Conservation (phyloP, 164 flowering plant species). For the Houttuynia cordata region DNA sequence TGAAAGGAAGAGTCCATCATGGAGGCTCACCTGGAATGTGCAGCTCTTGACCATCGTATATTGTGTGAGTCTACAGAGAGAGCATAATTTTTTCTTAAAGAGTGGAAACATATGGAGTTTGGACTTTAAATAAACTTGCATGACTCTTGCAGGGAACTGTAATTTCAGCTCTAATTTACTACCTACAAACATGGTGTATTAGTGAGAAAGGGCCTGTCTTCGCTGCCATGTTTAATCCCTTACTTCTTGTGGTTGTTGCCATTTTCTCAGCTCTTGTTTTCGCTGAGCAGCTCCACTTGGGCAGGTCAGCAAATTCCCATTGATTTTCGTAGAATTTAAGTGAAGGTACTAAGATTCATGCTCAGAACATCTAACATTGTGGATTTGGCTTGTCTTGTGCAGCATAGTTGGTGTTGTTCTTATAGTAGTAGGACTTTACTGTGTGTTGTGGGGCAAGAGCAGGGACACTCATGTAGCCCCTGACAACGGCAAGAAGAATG, state of each 20-base stretch:
- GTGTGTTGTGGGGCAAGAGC: conserved; percentile 37
- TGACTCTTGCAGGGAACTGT: conserved; percentile 23
- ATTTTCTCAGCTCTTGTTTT: conserved; percentile 31
- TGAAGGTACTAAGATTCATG: background rate
- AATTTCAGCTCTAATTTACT: conserved; percentile 19
- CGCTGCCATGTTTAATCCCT: conserved; percentile 33
- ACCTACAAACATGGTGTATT: conserved; percentile 32
- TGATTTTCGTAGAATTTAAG: background rate
- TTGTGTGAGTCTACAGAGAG: conserved; percentile 9
- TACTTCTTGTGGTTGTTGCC: conserved; percentile 17
- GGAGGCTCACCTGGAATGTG: conserved; percentile 32
- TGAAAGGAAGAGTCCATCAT: conserved; percentile 14
- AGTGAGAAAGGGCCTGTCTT: conserved; percentile 33
- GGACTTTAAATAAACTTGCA: too few relatives aligned
- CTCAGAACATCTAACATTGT: too few relatives aligned
- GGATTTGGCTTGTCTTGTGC: conserved; percentile 3
- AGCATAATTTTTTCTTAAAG: background rate
- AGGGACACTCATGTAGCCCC: conserved; percentile 4
- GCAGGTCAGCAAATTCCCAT: conserved; percentile 23
- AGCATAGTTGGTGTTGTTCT: conserved; percentile 32
- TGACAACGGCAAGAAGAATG: background rate
- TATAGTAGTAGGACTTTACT: conserved; percentile 29
- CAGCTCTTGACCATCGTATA: conserved; percentile 30
- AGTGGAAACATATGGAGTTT: background rate
- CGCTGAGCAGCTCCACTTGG: conserved; percentile 30